These are phyloP conservation scores for Naganishia friedmannii DNA, from an alignment of 768 basidiomycete genomes.

Conservation along the genomic window DNA sequence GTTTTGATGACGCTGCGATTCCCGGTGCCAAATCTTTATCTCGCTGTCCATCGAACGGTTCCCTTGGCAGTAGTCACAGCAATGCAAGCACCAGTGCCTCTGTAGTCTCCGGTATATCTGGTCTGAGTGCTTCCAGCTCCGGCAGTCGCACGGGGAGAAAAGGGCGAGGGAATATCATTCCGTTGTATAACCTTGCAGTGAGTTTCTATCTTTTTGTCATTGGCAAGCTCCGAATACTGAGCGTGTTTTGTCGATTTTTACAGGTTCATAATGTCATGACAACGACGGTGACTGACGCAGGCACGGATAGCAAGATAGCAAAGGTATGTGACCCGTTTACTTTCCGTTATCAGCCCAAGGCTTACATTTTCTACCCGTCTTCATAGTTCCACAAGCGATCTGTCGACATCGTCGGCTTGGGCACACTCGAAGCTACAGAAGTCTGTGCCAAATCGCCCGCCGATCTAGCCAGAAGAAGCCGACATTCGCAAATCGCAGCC, in stretches of 20 bases:
- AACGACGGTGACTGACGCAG: slow-evolving; percentile 49
- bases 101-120: slow-evolving; percentile 12
- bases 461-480: slow-evolving; percentile 6
- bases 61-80: slow-evolving; percentile 8
- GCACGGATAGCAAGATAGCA: slow-evolving; percentile 50
- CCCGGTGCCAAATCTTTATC: not conserved
- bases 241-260: not conserved
- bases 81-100: slow-evolving; percentile 8
- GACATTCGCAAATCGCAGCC: not conserved
- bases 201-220: not conserved
- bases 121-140: slow-evolving; percentile 9
- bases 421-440: slow-evolving; percentile 46
- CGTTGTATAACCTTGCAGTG: slow-evolving; percentile 46
- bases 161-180: slow-evolving; percentile 44
- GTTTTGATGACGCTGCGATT: not conserved
- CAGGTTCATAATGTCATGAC: slow-evolving; percentile 50
- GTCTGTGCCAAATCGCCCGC: slow-evolving; percentile 34
- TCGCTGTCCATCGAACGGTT: slow-evolving; percentile 2
- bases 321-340: slow-evolving; percentile 39
- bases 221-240: not conserved
- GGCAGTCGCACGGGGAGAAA: slow-evolving; percentile 30
- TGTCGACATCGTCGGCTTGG: slow-evolving; percentile 46
- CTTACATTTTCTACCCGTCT: not conserved
- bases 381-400: slow-evolving; percentile 46
- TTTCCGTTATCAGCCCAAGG: not conserved